phyloP scores from a whole-genome alignment of 2,329 filamentous ascomycete genomes.

The Dothistroma pini region DNA sequence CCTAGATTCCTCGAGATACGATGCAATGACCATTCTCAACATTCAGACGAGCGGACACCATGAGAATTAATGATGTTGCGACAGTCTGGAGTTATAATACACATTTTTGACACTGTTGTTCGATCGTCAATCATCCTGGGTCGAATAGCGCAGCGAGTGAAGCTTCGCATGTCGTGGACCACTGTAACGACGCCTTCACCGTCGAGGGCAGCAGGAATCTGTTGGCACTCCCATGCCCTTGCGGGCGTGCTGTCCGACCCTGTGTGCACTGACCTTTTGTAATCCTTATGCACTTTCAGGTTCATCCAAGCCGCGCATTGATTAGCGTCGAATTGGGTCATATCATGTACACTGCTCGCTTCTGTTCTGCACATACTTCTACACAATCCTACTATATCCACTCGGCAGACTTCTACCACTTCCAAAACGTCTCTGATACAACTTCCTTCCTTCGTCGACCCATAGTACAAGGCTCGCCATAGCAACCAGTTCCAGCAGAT shows the following conservation, averaged over 20 bases:
- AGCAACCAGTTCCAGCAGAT: conserved; percentile 67
- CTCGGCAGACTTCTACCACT: conserved; percentile 7
- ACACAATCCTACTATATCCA: conserved; percentile 29
- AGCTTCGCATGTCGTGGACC: not conserved
- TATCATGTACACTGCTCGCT: not conserved
- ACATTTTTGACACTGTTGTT: not conserved
- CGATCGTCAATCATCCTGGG: not conserved
- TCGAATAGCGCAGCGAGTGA: not conserved
- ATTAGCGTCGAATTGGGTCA: too few species aligned
- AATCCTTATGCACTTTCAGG: too few species aligned
- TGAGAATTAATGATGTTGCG: not conserved
- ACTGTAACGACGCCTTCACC: too few species aligned
- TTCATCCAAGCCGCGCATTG: too few species aligned
- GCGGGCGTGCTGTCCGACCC: too few species aligned
- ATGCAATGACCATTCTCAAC: too few species aligned
- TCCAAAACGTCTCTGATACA: conserved; percentile 52
- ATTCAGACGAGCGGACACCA: not conserved
- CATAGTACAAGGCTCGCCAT: conserved; percentile 91
- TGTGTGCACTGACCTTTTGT: too few species aligned
- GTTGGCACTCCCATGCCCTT: too few species aligned
- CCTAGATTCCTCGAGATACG: too few species aligned
- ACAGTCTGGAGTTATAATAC: not conserved
- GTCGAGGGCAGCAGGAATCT: too few species aligned
- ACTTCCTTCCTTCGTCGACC: conserved; percentile 90
- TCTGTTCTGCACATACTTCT: not conserved